Evolutionary conservation across 2,329 filamentous ascomycete species (phyloP).

Genomic region (Cryphonectria japonica): DNA sequence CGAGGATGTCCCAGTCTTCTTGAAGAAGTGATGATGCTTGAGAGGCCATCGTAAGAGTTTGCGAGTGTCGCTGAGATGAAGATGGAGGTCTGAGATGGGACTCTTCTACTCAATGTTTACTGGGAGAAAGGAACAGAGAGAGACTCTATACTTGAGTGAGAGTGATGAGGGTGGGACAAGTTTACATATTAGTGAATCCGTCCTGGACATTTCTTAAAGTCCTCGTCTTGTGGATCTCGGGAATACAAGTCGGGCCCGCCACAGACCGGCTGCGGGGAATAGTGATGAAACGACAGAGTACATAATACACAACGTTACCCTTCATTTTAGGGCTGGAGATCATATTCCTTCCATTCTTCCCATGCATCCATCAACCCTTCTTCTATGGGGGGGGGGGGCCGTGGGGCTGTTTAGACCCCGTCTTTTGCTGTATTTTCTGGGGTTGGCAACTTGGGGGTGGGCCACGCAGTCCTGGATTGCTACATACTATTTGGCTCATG

Average conservation of each 20-base stretch:
- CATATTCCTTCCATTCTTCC: neutral
- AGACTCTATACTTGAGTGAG: neutral
- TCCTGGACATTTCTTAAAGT: neutral
- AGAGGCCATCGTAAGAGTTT: neutral
- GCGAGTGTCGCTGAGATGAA: neutral
- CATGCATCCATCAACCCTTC: neutral
- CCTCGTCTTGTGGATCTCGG: neutral
- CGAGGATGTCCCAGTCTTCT: conserved; percentile 47
- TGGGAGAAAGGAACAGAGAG: neutral
- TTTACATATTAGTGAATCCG: neutral
- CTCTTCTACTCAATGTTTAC: no score
- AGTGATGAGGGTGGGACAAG: no score
- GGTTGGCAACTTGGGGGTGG: neutral
- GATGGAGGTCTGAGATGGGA: neutral
- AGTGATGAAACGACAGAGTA: neutral
- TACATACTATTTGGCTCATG: neutral
- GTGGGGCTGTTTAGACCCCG: neutral
- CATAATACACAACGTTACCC: neutral
- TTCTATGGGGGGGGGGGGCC: neutral
- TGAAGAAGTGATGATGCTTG: neutral
- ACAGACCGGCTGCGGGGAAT: neutral
- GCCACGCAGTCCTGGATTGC: neutral
- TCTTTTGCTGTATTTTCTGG: neutral
- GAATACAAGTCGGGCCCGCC: neutral
- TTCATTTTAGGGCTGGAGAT: neutral